Percentiles rank a stretch among this genome's conserved stretches.
Conservation (phyloP, 2,329 filamentous ascomycete genomes). For the Xylaria multiplex region DNA sequence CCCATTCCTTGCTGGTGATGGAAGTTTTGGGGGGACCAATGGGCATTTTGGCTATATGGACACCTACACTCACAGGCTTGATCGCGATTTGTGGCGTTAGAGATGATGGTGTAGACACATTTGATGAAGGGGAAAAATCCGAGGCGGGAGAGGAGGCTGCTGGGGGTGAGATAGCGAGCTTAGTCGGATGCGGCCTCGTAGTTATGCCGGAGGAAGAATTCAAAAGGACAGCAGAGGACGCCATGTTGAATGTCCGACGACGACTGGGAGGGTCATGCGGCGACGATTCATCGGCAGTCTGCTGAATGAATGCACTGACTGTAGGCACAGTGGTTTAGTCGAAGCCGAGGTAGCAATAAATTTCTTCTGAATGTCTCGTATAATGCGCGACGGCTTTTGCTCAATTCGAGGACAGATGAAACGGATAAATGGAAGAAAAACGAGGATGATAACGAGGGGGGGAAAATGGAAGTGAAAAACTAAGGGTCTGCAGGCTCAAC, state of each 20-base stretch:
- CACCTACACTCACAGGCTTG: constrained; percentile 41
- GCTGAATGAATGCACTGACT: not conserved
- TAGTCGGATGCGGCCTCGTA: constrained; percentile 42
- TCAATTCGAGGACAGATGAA: not conserved
- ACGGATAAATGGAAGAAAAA: not conserved
- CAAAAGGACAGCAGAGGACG: constrained; percentile 39
- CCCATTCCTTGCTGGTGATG: constrained; percentile 86
- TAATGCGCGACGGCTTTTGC: not conserved
- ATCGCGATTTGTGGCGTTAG: constrained; percentile 45
- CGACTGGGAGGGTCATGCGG: not conserved
- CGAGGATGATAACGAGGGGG: not conserved
- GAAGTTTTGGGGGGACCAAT: constrained; percentile 60
- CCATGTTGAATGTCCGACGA: constrained; percentile 37
- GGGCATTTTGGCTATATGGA: constrained; percentile 56
- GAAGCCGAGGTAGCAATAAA: not conserved
- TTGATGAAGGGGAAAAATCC: constrained; percentile 44
- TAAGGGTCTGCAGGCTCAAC: not conserved
- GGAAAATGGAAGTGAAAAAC: not conserved
- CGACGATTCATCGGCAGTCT: constrained; percentile 6
- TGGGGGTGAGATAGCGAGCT: constrained; percentile 47
- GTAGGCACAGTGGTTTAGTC: not conserved
- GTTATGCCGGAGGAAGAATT: constrained; percentile 35
- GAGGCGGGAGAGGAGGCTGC: constrained; percentile 46
- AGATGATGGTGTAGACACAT: constrained; percentile 43
- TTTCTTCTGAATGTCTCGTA: constrained; percentile 2